phyloP scores from a whole-genome alignment of 345 rosid species.

The Ceriops zippeliana region DNA sequence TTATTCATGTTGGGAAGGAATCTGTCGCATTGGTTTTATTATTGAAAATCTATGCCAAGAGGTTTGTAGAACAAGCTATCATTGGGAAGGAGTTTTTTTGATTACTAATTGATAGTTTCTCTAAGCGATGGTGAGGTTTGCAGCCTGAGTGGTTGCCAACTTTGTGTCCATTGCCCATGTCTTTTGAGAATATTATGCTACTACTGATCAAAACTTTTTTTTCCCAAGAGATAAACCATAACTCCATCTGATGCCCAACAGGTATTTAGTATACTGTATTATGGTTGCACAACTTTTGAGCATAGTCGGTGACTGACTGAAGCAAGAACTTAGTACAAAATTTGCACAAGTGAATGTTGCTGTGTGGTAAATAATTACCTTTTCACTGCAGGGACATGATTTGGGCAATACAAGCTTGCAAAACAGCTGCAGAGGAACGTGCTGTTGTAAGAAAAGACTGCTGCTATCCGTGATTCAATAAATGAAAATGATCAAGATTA shows the following conservation, averaged over 20 bases:
- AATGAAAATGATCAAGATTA: conserved; percentile 88
- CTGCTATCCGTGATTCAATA: conserved; percentile 81
- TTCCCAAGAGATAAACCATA: background rate
- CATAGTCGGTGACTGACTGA: background rate
- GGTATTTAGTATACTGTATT: too few species aligned
- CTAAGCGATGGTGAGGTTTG: background rate
- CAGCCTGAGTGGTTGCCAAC: background rate
- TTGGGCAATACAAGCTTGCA: conserved; percentile 91
- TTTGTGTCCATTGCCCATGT: background rate
- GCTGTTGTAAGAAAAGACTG: conserved; percentile 99
- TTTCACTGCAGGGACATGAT: conserved; percentile 87
- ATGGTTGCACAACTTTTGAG: background rate
- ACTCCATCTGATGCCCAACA: too few species aligned
- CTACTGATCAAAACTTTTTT: background rate
- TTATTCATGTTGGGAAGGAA: too few species aligned
- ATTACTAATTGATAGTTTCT: background rate
- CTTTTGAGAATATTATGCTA: background rate
- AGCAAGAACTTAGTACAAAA: background rate
- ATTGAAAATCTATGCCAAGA: background rate
- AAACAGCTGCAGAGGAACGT: conserved; percentile 99
- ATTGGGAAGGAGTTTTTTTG: background rate
- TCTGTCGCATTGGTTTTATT: too few species aligned
- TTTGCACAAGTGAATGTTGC: background rate
- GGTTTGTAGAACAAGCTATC: background rate
- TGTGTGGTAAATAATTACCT: background rate